A percentile compares a stretch with the other conserved stretches of the same genome.
phyloP scores from a whole-genome alignment of 371 early-diverging fungal genomes.

The Saksenaea vasiformis region DNA sequence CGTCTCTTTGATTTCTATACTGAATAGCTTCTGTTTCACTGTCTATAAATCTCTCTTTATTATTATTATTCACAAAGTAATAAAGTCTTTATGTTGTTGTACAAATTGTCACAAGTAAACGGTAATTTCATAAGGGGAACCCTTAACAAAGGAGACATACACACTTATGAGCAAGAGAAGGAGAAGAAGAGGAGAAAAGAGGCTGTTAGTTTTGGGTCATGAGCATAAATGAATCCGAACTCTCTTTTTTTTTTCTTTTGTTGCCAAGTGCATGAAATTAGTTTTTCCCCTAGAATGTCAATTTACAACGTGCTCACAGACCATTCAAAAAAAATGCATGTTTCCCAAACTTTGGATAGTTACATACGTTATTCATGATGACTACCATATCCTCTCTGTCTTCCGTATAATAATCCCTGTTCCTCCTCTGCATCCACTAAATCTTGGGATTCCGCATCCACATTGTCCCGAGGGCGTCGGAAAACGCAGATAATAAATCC shows the following conservation, averaged over 20 bases:
- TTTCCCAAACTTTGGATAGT: not conserved
- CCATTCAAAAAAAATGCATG: not conserved
- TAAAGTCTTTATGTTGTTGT: no score
- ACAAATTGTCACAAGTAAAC: no score
- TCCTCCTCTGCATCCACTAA: constrained; percentile 24
- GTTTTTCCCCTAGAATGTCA: not conserved
- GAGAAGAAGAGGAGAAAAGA: not conserved
- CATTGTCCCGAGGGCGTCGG: constrained; percentile 29
- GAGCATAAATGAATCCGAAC: not conserved
- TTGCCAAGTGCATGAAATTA: constrained; percentile 27
- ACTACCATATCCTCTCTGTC: constrained; percentile 4
- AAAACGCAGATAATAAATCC: constrained; percentile 42
- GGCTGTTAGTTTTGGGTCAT: not conserved
- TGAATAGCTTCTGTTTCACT: no score
- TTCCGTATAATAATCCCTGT: constrained; percentile 11
- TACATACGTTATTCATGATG: not conserved
- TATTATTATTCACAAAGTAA: no score
- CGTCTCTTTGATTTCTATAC: no score
- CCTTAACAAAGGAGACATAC: no score
- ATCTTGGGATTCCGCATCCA: constrained; percentile 24
- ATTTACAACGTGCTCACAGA: constrained; percentile 5
- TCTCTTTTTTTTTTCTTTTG: constrained; percentile 11
- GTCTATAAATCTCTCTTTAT: no score
- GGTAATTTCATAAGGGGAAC: no score
- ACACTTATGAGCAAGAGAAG: no score